Evolutionary conservation across 495 filamentous ascomycete species (phyloP).

Genomic region (Pseudotulostoma volvatum): DNA sequence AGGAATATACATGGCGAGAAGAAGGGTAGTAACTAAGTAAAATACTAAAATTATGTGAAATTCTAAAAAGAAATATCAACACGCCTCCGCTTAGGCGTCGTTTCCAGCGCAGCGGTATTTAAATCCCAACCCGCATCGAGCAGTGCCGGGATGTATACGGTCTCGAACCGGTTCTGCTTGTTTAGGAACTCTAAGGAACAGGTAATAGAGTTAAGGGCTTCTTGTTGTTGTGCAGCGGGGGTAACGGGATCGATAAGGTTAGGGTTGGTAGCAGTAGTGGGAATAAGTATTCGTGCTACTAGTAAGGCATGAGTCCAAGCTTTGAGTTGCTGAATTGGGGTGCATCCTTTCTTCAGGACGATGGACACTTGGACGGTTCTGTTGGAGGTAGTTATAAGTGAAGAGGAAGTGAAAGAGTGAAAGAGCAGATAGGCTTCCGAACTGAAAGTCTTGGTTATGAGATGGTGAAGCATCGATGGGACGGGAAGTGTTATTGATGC

Average conservation of each 20-base stretch:
- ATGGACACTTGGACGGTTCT: conserved; percentile 31
- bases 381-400: conserved; percentile 15
- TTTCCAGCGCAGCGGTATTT: conserved; percentile 41
- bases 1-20: too few relatives aligned
- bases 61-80: too few relatives aligned
- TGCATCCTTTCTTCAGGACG: conserved; percentile 44
- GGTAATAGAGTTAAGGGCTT: conserved; percentile 7
- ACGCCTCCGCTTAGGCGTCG: conserved; percentile 27
- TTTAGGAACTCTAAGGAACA: conserved; percentile 17
- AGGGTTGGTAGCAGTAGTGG: background rate
- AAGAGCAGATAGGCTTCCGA: conserved; percentile 19
- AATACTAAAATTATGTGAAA: too few relatives aligned
- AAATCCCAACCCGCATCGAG: conserved; percentile 42
- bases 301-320: conserved; percentile 64
- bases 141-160: conserved; percentile 22
- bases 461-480: background rate
- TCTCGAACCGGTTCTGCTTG: conserved; percentile 22
- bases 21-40: too few relatives aligned
- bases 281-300: conserved; percentile 22
- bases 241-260: background rate
- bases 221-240: conserved; percentile 1
- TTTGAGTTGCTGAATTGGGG: conserved; percentile 35
- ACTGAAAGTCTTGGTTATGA: conserved; percentile 10
- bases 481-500: too few relatives aligned
- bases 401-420: conserved; percentile 4